Conservation (phyloP, 805 yeast species). For the Ogataea salicorniae region DNA sequence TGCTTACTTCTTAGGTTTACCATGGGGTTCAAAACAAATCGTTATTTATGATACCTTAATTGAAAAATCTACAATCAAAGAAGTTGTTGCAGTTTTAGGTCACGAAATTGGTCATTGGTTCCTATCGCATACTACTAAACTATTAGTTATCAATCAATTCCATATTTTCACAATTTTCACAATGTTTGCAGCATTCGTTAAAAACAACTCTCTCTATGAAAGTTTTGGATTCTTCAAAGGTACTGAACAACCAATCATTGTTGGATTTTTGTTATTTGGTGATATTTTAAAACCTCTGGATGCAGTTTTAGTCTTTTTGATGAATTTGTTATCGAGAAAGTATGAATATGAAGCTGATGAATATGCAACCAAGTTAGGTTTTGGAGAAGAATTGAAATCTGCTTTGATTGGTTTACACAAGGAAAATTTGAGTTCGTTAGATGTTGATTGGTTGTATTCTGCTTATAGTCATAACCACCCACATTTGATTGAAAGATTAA, state of each 20-base stretch:
- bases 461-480: constrained; percentile 92
- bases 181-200: constrained; percentile 72
- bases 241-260: constrained; percentile 58
- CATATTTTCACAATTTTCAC: constrained; percentile 64
- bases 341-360: constrained; percentile 93
- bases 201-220: constrained; percentile 69
- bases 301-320: constrained; percentile 56
- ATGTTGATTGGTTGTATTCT: constrained; percentile 85
- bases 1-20: constrained; percentile 93
- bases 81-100: constrained; percentile 93
- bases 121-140: constrained; percentile 77
- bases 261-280: constrained; percentile 77
- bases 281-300: constrained; percentile 78
- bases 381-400: constrained; percentile 57
- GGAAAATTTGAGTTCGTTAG: constrained; percentile 80
- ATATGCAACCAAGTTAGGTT: constrained; percentile 73
- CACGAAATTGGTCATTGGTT: constrained; percentile 99
- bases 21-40: constrained; percentile 90
- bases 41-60: constrained; percentile 90
- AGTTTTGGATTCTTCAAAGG: constrained; percentile 65
- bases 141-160: constrained; percentile 58
- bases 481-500: constrained; percentile 80
- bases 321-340: constrained; percentile 72
- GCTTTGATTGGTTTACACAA: constrained; percentile 73
- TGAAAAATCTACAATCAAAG: constrained; percentile 66